Percentiles rank a stretch among this genome's conserved stretches.
Conservation (phyloP, 768 basidiomycete genomes). For the Trametes coccinea region DNA sequence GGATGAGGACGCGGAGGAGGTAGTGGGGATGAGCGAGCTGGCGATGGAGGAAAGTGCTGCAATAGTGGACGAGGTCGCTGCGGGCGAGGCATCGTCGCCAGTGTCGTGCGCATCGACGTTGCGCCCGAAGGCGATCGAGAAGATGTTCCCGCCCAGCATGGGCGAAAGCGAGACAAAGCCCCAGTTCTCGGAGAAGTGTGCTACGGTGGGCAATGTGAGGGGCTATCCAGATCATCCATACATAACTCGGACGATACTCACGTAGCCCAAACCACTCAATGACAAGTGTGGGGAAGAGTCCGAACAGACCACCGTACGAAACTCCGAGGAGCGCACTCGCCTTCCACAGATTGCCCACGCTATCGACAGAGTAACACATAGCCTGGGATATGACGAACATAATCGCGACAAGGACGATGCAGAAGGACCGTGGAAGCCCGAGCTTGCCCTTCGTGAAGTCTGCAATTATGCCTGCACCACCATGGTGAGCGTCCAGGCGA, state of each 20-base stretch:
- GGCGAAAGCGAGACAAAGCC: slow-evolving; percentile 76
- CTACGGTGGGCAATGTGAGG: slow-evolving; percentile 32
- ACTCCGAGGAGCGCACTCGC: slow-evolving; percentile 56
- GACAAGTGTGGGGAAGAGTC: slow-evolving; percentile 70
- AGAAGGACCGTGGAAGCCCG: slow-evolving; percentile 64
- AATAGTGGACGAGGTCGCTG: not conserved
- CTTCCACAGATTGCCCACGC: slow-evolving; percentile 67
- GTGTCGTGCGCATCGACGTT: slow-evolving; percentile 73
- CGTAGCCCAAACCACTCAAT: slow-evolving; percentile 91
- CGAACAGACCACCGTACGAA: slow-evolving; percentile 75
- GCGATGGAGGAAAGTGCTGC: slow-evolving; percentile 12
- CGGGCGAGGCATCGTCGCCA: slow-evolving; percentile 3
- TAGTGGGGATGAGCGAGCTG: slow-evolving; percentile 14
- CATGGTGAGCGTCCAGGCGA: not conserved
- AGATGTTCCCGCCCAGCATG: slow-evolving; percentile 76
- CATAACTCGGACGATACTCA: slow-evolving; percentile 38
- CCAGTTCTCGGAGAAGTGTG: slow-evolving; percentile 85
- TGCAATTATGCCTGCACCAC: slow-evolving; percentile 57
- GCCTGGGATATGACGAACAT: slow-evolving; percentile 76
- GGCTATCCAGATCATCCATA: not conserved
- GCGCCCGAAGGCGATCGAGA: slow-evolving; percentile 80
- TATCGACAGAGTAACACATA: slow-evolving; percentile 52
- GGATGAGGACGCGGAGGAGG: not conserved
- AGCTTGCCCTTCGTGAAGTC: slow-evolving; percentile 62
- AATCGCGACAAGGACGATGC: slow-evolving; percentile 63